Evolutionary conservation across 345 rosid species (phyloP).

Genomic region (Rhodamnia rubescens): DNA sequence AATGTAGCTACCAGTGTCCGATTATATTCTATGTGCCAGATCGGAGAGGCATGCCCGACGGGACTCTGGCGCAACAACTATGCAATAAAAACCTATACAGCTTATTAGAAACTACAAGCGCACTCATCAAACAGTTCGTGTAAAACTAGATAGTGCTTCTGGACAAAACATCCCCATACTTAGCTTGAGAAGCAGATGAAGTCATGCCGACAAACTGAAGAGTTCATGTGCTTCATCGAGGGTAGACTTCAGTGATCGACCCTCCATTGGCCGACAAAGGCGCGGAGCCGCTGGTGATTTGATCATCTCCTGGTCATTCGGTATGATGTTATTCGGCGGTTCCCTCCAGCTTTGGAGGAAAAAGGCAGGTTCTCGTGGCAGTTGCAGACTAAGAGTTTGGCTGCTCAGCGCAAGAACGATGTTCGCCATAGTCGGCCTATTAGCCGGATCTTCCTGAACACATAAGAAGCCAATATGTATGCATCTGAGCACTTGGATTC

Average conservation of each 20-base stretch:
- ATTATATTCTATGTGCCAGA: neutral
- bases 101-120: too few species aligned
- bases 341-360: neutral
- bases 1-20: neutral
- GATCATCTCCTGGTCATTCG: neutral
- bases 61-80: neutral
- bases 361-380: conserved; percentile 11
- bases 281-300: neutral
- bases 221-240: neutral
- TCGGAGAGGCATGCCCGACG: neutral
- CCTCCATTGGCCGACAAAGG: neutral
- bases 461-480: neutral
- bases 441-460: neutral
- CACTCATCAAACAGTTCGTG: too few species aligned
- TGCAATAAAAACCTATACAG: neutral
- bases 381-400: neutral
- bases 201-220: neutral
- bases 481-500: neutral
- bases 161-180: too few species aligned
- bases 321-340: neutral
- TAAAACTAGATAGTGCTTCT: too few species aligned
- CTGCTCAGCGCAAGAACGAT: conserved; percentile 7
- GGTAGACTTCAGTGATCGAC: neutral
- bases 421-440: neutral
- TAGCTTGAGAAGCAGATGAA: neutral